These are phyloP conservation scores for Arxiozyma slooffiae DNA, from an alignment of 1,139 yeast genomes.

Conservation along the genomic window DNA sequence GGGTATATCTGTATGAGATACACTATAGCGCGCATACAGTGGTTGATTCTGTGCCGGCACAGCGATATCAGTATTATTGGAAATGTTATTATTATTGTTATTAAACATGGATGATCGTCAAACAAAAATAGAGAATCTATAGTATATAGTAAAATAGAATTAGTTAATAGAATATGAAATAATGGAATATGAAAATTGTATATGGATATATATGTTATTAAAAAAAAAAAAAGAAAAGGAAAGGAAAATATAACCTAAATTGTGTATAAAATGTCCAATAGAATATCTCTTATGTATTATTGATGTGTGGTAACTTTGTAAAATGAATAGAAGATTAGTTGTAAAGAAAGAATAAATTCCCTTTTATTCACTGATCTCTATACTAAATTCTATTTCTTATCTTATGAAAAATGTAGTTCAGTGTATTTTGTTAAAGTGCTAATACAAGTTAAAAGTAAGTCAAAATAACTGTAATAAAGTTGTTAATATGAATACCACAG, in stretches of 20 bases:
- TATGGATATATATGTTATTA: no score
- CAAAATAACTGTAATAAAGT: no score
- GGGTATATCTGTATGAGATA: conserved; percentile 1
- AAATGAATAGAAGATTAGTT: background rate
- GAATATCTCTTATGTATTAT: background rate
- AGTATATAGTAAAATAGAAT: background rate
- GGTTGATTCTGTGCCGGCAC: background rate
- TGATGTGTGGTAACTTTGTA: background rate
- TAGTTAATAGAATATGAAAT: background rate
- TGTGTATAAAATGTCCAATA: background rate
- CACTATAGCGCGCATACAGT: conserved; percentile 1
- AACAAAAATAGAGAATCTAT: no score
- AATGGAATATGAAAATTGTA: background rate
- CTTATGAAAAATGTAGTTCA: background rate
- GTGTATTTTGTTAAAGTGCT: background rate
- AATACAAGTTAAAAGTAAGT: no score
- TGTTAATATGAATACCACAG: no score
- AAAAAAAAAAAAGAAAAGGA: no score
- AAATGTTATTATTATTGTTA: conserved; percentile 5
- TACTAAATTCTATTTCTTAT: background rate
- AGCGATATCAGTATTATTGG: conserved; percentile 6
- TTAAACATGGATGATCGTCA: conserved; percentile 4
- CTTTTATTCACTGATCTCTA: background rate
- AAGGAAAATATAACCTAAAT: background rate
- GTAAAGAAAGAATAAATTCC: background rate